Percentiles rank a stretch among this genome's conserved stretches.
These are phyloP conservation scores for Trypanosoma platydactyli DNA, from an alignment of 208 protist genomes.

Conservation along the genomic window DNA sequence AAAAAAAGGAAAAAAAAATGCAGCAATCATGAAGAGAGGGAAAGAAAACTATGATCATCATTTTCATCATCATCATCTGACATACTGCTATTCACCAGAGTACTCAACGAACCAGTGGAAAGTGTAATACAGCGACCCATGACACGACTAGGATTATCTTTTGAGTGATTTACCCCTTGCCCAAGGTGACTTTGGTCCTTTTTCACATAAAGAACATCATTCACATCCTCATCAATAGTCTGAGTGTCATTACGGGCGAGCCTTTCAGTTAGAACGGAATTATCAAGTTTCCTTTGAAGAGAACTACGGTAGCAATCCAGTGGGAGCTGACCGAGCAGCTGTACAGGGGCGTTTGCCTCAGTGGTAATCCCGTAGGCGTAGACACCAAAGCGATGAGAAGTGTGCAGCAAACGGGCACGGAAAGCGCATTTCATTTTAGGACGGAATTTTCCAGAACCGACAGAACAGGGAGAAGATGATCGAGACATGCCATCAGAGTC, in stretches of 20 bases:
- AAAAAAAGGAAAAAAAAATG: background rate
- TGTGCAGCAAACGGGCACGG: background rate
- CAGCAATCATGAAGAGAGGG: background rate
- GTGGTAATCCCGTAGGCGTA: slow-evolving; percentile 20
- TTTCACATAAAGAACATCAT: background rate
- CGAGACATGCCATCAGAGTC: background rate
- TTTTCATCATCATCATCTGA: slow-evolving; percentile 1
- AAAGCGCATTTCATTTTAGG: background rate
- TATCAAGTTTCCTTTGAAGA: background rate
- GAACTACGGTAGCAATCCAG: slow-evolving; percentile 17
- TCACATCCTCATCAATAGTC: no score
- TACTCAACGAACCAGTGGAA: background rate
- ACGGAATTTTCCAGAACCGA: background rate
- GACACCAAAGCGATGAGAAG: slow-evolving; percentile 26
- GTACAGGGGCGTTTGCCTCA: background rate
- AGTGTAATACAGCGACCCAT: background rate
- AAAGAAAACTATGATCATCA: background rate
- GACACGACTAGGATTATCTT: background rate
- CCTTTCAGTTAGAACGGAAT: background rate
- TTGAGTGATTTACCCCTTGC: background rate
- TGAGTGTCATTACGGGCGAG: background rate
- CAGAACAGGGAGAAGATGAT: background rate
- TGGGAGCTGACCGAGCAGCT: slow-evolving; percentile 13
- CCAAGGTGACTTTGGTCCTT: background rate
- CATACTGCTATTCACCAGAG: background rate